phyloP scores from a whole-genome alignment of 1,139 yeast genomes.

The Sugiyamaella xylanicola region DNA sequence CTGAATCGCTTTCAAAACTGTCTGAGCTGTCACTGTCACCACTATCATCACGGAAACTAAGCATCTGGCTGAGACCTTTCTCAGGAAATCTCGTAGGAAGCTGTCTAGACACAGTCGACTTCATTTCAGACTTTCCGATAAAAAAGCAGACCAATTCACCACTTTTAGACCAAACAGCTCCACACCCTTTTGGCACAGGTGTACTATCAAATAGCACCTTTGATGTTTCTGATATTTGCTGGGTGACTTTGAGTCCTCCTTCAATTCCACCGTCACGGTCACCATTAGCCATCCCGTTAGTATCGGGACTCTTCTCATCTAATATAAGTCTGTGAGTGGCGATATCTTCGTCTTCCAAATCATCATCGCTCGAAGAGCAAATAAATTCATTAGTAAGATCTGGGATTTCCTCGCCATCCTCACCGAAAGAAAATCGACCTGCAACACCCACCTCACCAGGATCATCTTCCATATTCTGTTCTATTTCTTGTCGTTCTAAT shows the following conservation, averaged over 20 bases:
- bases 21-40: slow-evolving; percentile 17
- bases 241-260: slow-evolving; percentile 30
- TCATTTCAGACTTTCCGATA: slow-evolving; percentile 41
- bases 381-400: slow-evolving; percentile 17
- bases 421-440: slow-evolving; percentile 10
- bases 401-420: slow-evolving; percentile 10
- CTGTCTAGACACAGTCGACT: neutral
- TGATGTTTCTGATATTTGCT: slow-evolving; percentile 18
- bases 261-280: slow-evolving; percentile 22
- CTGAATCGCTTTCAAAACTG: slow-evolving; percentile 18
- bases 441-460: slow-evolving; percentile 10
- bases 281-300: slow-evolving; percentile 17
- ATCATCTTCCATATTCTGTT: slow-evolving; percentile 5
- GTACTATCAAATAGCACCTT: slow-evolving; percentile 63
- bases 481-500: slow-evolving; percentile 15
- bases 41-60: slow-evolving; percentile 14
- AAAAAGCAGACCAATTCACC: slow-evolving; percentile 85
- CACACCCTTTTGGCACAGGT: slow-evolving; percentile 91
- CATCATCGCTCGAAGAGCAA: slow-evolving; percentile 15
- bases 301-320: slow-evolving; percentile 15
- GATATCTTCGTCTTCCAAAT: slow-evolving; percentile 43
- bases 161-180: slow-evolving; percentile 80
- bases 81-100: slow-evolving; percentile 5
- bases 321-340: slow-evolving; percentile 36
- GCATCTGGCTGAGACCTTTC: slow-evolving; percentile 9